Base-by-base conservation (phyloP, 371 early-diverging fungal genomes). In the Chytridium lagenaria region DNA sequence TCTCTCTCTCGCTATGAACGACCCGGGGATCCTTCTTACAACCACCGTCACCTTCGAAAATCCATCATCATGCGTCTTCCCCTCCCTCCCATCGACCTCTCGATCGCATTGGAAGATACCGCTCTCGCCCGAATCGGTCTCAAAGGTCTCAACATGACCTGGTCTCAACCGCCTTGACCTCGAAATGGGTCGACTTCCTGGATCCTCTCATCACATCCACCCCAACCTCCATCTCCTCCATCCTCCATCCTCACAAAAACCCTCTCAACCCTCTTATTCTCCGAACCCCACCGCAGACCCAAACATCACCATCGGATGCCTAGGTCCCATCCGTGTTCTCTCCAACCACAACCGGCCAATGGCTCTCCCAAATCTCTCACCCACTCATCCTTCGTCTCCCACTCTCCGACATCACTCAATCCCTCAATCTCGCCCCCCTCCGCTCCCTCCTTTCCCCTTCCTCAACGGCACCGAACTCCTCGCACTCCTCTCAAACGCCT, bases 11-110 rank as follows among this genome's bases (percentile, higher is more conserved):
- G 36, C 15, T 23, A 69, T 71, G 70, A 68, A 40, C 69, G 78
- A 78, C 50, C 16, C 19, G 19, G 78, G 78, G 2, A 44, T 70
- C 38, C 37, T 36, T 33, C 26, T 74, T 50, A 64, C 33, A 15
- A 57, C 55, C 36, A 39, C 40, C 7, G 26, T 72, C 38, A 67
- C 67, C 38, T 61, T 78, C 55, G 75, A 78, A 49, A 78, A 78
- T 50, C 75, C 75, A 28, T 52, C 34, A 49, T 78, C 38, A 64
- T 70, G 23, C 7, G 51, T 19, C 40, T 59, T 26, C 50, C 69
- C 28, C 49, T 78, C 44, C 30, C 36, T 26, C 51, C 44, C 30
- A 51, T 66, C 30, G 49, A 38, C 30, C 71, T 78, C 40, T 59
- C 66, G 12, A 1, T 78, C 2, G 37, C 22, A 38, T 16, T 78